These are phyloP conservation scores for Adansonia madagascariensis DNA, from an alignment of 441 rosid genomes.

Conservation along the genomic window DNA sequence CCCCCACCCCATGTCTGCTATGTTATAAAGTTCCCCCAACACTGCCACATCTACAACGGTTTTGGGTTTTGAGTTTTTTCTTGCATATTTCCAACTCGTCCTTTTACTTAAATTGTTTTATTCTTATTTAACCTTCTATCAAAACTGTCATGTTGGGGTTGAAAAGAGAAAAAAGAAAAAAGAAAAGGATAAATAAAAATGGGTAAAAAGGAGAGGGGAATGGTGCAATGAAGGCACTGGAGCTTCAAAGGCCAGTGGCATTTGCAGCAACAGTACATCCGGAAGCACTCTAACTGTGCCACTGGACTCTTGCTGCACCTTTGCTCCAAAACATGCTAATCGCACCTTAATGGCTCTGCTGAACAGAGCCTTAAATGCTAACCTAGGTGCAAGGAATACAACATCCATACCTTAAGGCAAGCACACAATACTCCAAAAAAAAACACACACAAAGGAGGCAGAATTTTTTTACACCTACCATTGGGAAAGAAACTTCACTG, in stretches of 20 bases:
- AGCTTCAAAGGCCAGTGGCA: background rate
- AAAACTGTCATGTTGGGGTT: background rate
- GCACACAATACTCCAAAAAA: background rate
- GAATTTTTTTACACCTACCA: slow-evolving; percentile 51
- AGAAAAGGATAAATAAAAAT: no score
- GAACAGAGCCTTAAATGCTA: background rate
- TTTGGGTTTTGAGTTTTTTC: background rate
- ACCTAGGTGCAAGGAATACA: background rate
- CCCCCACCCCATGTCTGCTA: no score
- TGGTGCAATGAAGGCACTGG: background rate
- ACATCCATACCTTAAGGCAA: background rate
- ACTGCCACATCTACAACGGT: no score
- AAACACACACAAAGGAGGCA: background rate
- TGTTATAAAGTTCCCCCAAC: no score
- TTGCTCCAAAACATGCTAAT: background rate
- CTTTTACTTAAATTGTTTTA: background rate
- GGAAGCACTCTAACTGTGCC: background rate
- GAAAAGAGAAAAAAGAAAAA: background rate
- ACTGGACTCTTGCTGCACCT: background rate
- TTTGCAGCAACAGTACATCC: background rate
- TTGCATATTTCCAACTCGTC: background rate
- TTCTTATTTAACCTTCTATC: background rate
- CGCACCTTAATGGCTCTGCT: background rate
- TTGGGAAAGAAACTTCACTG: slow-evolving; percentile 81
- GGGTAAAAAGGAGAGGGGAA: background rate